phyloP scores from a whole-genome alignment of 306 rosid species.

The Quercus alba region DNA sequence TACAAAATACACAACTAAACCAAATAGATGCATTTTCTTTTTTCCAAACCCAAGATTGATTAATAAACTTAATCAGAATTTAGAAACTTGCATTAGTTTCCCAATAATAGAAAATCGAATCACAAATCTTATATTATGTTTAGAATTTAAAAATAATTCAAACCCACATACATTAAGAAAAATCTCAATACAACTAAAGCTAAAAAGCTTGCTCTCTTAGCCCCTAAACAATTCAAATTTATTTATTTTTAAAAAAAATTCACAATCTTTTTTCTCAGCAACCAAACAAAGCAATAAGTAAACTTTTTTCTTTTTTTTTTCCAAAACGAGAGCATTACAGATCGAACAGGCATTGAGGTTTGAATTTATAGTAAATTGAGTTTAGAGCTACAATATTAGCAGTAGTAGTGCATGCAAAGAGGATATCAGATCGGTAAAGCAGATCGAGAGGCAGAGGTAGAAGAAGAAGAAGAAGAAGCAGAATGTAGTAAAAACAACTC shows the following conservation, averaged over 20 bases:
- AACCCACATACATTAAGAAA: not conserved
- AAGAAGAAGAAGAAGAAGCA: not conserved
- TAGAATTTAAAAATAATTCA: no score
- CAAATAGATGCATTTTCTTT: not conserved
- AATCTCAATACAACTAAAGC: not conserved
- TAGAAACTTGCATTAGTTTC: not conserved
- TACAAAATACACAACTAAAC: not conserved
- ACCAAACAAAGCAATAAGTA: slow-evolving; percentile 16
- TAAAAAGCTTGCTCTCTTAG: not conserved
- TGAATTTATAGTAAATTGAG: not conserved
- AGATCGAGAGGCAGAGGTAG: not conserved
- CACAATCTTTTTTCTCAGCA: slow-evolving; percentile 10
- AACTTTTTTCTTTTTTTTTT: no score
- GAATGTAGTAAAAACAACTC: slow-evolving; percentile 29
- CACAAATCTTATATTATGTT: not conserved
- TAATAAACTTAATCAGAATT: not conserved
- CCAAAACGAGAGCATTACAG: not conserved
- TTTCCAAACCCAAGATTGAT: not conserved
- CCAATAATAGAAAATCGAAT: not conserved
- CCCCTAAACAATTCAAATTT: not conserved
- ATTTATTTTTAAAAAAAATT: not conserved
- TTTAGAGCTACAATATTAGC: no score
- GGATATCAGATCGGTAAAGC: not conserved
- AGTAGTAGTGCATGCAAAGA: no score
- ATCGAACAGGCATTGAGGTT: not conserved